Base-by-base conservation (phyloP, 1,139 yeast genomes). In the Wickerhamomyces sp. region DNA sequence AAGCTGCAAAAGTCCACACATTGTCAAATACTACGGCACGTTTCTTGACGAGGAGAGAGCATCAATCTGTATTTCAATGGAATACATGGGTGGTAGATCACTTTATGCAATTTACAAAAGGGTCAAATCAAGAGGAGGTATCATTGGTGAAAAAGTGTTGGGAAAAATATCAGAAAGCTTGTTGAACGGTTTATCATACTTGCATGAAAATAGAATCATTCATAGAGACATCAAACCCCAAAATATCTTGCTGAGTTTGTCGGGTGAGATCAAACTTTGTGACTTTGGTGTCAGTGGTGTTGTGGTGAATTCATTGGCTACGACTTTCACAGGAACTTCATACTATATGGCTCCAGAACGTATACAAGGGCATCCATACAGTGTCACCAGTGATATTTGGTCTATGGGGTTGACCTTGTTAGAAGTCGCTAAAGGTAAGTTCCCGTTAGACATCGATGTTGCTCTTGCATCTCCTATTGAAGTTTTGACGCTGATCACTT, bases 211-310 rank as follows among this genome's bases (percentile, higher is more conserved):
- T 42, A 76, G 80, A 44, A 87, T 91, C 43, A 88, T 91, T 42
- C 98, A 91, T 59, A 70, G 98, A 47, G 98, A 82, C 55, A 82
- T 91, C 47, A 91, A 91, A 55, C 97, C 97, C 2, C 94, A 88
- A 43, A 91, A 91, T 57, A 87, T 91, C 38, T 60, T 91, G 38
- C 60, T 91, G 19, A 91, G 86, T 52, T 58, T 62, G 3, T 51
- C 64, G 9, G 98, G 98, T 4, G 80, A 84, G 51, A 89, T 89
- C 34, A 91, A 91, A 57, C 66, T 91, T 31, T 91, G 98, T 62
- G 98, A 91, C 63, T 91, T 91, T 64, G 98, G 98, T n/a, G 98
- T 91, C 23, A 82, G 95, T 51, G 97, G 98, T 10, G 96, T 88
- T 54, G 96, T 91, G 12, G 96, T 89, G 17, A 83, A 89, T 57